Evolutionary conservation across 768 basidiomycete genomes (phyloP).

Genomic region (Rhodocollybia butyracea): DNA sequence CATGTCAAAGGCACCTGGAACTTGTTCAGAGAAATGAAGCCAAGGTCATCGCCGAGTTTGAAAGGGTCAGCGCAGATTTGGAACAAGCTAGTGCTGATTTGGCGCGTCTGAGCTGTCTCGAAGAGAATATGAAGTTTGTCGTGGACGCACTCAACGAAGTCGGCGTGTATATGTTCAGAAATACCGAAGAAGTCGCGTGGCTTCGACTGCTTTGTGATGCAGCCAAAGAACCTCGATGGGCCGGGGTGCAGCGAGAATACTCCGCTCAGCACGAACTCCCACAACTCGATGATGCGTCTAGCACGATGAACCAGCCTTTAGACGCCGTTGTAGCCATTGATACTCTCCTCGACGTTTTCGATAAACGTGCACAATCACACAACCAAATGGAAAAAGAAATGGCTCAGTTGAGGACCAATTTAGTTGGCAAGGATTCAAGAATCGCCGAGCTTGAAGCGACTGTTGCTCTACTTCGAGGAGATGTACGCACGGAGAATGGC

Average conservation of each 20-base stretch:
- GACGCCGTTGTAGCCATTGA: not conserved
- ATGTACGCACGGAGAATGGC: not conserved
- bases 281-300: not conserved
- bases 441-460: constrained; percentile 2
- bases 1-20: not conserved
- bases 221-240: not conserved
- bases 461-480: not conserved
- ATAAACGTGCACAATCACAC: not conserved
- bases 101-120: not conserved
- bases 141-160: not conserved
- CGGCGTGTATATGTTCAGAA: not conserved
- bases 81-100: not conserved
- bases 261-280: not conserved
- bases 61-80: not conserved
- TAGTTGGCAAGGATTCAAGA: not conserved
- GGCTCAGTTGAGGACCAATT: not conserved
- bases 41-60: not conserved
- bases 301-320: not conserved
- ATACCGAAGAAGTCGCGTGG: not conserved
- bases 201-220: not conserved
- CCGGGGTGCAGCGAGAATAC: not conserved
- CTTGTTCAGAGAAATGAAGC: not conserved
- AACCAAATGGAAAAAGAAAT: not conserved
- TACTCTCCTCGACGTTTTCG: not conserved
- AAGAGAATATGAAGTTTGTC: not conserved